These are phyloP conservation scores for Talaromyces rugulosus DNA, from an alignment of 2,329 filamentous ascomycete species.

Conservation along the genomic window DNA sequence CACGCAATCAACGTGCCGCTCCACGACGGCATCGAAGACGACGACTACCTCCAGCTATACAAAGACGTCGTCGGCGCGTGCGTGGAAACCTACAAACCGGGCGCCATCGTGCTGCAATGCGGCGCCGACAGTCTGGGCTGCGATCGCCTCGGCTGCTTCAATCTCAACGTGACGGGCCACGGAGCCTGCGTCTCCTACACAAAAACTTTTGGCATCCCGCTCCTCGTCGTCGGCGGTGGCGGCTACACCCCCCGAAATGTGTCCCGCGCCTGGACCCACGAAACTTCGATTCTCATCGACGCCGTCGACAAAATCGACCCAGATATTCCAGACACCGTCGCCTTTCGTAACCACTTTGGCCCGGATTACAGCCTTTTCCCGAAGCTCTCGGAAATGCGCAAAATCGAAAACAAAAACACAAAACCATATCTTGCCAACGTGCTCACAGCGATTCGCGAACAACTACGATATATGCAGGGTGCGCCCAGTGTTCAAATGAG, in stretches of 20 bases:
- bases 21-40: conserved; percentile 85
- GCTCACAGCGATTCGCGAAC: conserved; percentile 73
- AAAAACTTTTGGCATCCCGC: conserved; percentile 73
- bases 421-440: conserved; percentile 71
- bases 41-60: conserved; percentile 83
- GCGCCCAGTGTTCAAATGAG: conserved; percentile 85
- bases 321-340: conserved; percentile 72
- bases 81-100: conserved; percentile 78
- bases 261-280: conserved; percentile 92
- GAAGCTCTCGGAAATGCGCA: conserved; percentile 67
- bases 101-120: conserved; percentile 90
- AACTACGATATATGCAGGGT: conserved; percentile 77
- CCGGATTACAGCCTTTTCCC: conserved; percentile 86
- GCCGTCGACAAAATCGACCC: conserved; percentile 66
- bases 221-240: conserved; percentile 88
- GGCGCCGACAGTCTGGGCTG: conserved; percentile 92
- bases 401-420: conserved; percentile 73
- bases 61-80: conserved; percentile 73
- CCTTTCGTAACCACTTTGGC: conserved; percentile 84
- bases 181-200: conserved; percentile 86
- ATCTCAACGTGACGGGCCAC: conserved; percentile 91
- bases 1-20: conserved; percentile 88
- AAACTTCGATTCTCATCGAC: conserved; percentile 84
- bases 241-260: conserved; percentile 97
- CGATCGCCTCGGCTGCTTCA: conserved; percentile 91